Conservation (phyloP, 306 rosid genomes). For the Castanea crenata region DNA sequence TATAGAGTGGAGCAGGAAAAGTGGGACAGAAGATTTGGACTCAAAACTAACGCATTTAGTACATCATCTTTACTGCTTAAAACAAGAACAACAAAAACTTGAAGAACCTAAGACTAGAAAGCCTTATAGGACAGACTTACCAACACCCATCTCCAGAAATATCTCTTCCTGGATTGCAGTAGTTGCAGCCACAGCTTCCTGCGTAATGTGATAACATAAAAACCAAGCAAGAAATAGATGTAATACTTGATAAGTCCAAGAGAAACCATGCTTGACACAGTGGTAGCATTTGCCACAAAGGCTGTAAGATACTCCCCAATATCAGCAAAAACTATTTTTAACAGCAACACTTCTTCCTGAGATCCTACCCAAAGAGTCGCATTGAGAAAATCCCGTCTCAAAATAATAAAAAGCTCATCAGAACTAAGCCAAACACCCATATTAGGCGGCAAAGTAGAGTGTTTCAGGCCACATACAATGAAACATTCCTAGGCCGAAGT, state of each 20-base stretch:
- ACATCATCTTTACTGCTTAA: neutral
- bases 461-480: neutral
- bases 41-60: too few relatives aligned
- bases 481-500: neutral
- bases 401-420: neutral
- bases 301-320: neutral
- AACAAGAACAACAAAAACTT: slow-evolving; percentile 3
- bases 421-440: neutral
- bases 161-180: slow-evolving; percentile 88
- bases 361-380: neutral
- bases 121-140: slow-evolving; percentile 36
- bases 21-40: too few relatives aligned
- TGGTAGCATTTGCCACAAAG: neutral
- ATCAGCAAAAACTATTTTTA: neutral
- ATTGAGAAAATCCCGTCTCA: neutral
- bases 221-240: slow-evolving; percentile 1
- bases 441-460: neutral
- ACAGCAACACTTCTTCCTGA: neutral
- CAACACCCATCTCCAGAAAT: slow-evolving; percentile 78
- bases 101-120: neutral
- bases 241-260: neutral
- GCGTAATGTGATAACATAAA: slow-evolving; percentile 24
- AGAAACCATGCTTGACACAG: neutral
- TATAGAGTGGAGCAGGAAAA: too few relatives aligned
- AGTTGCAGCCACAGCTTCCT: slow-evolving; percentile 91